phyloP scores from a whole-genome alignment of 2,329 filamentous ascomycete genomes.

The Penicillium sp. region DNA sequence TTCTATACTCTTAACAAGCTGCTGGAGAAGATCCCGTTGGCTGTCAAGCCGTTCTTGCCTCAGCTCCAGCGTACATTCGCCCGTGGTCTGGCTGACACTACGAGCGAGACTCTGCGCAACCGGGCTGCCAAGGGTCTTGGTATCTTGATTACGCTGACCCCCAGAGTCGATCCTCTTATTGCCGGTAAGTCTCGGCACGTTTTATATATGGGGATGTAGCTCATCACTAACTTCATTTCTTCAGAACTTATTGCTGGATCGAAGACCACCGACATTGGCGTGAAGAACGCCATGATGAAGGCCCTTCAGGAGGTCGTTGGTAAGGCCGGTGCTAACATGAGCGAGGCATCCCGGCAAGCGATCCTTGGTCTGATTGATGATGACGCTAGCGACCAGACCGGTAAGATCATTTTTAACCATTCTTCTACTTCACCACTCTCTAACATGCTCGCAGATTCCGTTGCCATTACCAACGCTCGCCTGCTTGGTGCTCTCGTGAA shows the following conservation, averaged over 20 bases:
- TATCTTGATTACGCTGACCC: slow-evolving; percentile 89
- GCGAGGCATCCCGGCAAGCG: slow-evolving; percentile 74
- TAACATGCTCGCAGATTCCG: slow-evolving; percentile 42
- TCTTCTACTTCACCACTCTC: slow-evolving; percentile 12
- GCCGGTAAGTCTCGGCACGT: slow-evolving; percentile 34
- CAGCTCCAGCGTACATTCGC: slow-evolving; percentile 95
- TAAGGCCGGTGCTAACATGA: slow-evolving; percentile 92
- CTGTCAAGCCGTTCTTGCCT: slow-evolving; percentile 91
- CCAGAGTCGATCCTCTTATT: slow-evolving; percentile 89
- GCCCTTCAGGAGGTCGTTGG: slow-evolving; percentile 92
- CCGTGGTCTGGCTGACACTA: slow-evolving; percentile 84
- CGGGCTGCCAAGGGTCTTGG: slow-evolving; percentile 89
- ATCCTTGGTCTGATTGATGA: slow-evolving; percentile 82
- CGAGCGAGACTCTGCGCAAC: slow-evolving; percentile 76
- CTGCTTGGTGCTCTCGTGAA: slow-evolving; percentile 83
- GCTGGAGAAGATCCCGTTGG: slow-evolving; percentile 89
- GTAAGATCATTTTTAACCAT: slow-evolving; percentile 30
- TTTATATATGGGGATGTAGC: background rate
- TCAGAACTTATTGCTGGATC: slow-evolving; percentile 87
- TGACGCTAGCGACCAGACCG: slow-evolving; percentile 65
- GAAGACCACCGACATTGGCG: slow-evolving; percentile 76
- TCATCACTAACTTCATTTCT: slow-evolving; percentile 6
- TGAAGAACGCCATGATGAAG: slow-evolving; percentile 92
- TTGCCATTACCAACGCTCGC: slow-evolving; percentile 83
- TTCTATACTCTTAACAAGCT: slow-evolving; percentile 88